Evolutionary conservation across 2,329 filamentous ascomycete species (phyloP).

Genomic region (Drechmeria coniospora): DNA sequence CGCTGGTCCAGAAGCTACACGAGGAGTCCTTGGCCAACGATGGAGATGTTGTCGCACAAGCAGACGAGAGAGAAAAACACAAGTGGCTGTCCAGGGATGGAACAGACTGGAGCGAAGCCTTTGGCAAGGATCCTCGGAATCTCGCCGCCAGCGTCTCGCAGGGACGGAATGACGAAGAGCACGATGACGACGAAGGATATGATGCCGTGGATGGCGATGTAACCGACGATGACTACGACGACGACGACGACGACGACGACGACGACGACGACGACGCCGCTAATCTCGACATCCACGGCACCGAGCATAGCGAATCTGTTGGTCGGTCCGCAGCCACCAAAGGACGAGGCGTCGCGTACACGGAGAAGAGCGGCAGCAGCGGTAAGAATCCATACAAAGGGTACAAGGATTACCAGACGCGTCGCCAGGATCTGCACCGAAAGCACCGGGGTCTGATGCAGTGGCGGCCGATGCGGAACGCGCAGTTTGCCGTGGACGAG

Average conservation of each 20-base stretch:
- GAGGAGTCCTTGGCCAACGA: constrained; percentile 66
- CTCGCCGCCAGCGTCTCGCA: constrained; percentile 20
- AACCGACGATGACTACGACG: constrained; percentile 15
- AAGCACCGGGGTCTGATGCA: constrained; percentile 89
- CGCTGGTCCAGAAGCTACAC: constrained; percentile 58
- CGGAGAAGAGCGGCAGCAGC: constrained; percentile 16
- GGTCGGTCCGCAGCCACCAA: constrained; percentile 25
- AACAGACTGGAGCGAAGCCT: constrained; percentile 75
- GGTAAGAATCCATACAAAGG: constrained; percentile 39
- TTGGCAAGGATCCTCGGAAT: constrained; percentile 57
- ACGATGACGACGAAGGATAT: constrained; percentile 23
- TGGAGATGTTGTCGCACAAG: constrained; percentile 63
- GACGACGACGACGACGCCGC: constrained; percentile 21
- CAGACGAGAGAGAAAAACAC: constrained; percentile 54
- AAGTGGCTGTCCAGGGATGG: constrained; percentile 70
- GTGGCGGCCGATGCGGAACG: constrained; percentile 79
- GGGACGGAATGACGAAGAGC: no score
- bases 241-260: constrained; percentile 19
- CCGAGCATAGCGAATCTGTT: constrained; percentile 11
- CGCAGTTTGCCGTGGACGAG: constrained; percentile 78
- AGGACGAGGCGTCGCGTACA: constrained; percentile 15
- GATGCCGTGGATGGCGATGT: constrained; percentile 21
- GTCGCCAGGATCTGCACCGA: constrained; percentile 62
- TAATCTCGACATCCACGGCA: constrained; percentile 44
- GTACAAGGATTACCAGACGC: constrained; percentile 47